Evolutionary conservation across 495 filamentous ascomycete genomes (phyloP).

Genomic region (Aspergillus campestris): DNA sequence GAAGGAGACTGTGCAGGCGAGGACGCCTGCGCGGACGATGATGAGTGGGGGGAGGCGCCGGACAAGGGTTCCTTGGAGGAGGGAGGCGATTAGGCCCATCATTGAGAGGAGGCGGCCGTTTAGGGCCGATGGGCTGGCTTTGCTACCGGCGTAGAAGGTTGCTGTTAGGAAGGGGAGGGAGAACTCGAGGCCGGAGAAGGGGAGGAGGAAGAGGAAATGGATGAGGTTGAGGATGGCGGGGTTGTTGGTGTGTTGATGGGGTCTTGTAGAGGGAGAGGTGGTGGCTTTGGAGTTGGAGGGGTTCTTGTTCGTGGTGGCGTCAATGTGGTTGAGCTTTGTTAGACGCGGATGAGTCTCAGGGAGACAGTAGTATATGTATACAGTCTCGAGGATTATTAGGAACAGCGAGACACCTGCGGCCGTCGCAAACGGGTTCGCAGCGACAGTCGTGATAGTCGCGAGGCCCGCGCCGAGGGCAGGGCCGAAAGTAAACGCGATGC

Average conservation of each 20-base stretch:
- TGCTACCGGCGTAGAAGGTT: conserved; percentile 64
- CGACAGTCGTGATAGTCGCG: conserved; percentile 61
- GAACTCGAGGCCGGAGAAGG: conserved; percentile 97
- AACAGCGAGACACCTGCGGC: conserved; percentile 78
- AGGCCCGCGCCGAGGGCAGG: conserved; percentile 85
- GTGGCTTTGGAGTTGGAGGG: not conserved
- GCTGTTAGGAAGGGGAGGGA: conserved; percentile 91
- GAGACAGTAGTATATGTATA: conserved; percentile 77
- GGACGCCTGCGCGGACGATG: conserved; percentile 69
- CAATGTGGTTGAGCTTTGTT: conserved; percentile 25
- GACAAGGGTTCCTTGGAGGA: conserved; percentile 80
- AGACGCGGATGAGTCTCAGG: conserved; percentile 75
- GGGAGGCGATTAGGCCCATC: conserved; percentile 83
- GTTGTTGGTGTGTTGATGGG: conserved; percentile 57
- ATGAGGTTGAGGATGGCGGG: conserved; percentile 74
- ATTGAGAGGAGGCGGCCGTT: conserved; percentile 87
- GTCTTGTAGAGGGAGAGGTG: conserved; percentile 2
- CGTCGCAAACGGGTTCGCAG: conserved; percentile 85
- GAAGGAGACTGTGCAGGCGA: conserved; percentile 70
- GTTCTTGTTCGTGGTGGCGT: not conserved
- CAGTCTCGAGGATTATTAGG: conserved; percentile 76
- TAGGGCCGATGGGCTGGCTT: conserved; percentile 48
- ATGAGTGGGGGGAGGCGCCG: conserved; percentile 70
- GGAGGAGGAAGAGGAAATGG: conserved; percentile 87
- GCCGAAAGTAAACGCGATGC: conserved; percentile 92